Evolutionary conservation across 257 asterid species (phyloP), one percentile per base, ranked within the genome.

Genomic region (Solanum lycopersicoides): DNA sequence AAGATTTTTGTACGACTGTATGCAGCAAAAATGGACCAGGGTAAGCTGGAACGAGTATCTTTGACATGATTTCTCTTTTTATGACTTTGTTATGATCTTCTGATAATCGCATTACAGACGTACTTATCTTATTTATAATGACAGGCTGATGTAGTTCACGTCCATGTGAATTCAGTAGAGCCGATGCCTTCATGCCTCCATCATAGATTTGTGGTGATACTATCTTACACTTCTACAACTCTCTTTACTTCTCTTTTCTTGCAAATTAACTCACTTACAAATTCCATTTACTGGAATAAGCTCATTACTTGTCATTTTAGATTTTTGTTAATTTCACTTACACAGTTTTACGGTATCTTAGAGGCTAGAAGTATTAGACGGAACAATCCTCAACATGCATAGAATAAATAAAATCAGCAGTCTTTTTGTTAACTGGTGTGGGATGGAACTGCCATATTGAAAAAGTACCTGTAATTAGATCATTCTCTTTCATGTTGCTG

Each of bases 21-120:
- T 94, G 85, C 99, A 95, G 89, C 98, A 95, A 87, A 96, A 96
- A 91, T 96, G 98, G 99, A 96, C 98, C 89, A 94, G 95, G 97
- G 99, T 96, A 86, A 34, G 87, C 84, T 86, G 72, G 86, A 39
- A 80, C 39, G 34, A 86, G 50, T 59, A 44, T 72, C 75, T 82
- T 76, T 84, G 35, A 39, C 42, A 44, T 35, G 82, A 74, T 79
- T 86, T 60, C 85, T 47, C 68, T 80, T 47, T 45, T 47, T 80
- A 18, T 80, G 44, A 5, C 20, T 80, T 47, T 42, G 25, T 80
- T 9, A 79, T 80, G 66, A 50, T 63, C 42, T 45, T 35, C 12
- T 72, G 47, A 47, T 83, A 74, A 41, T 72, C 86, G 30, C 45
- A 32, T 88, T 60, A 84, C 37, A 65, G 84, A 42, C 42, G 68